phyloP scores from a whole-genome alignment of 129 eudicot genomes.

The Flaveria linearis region DNA sequence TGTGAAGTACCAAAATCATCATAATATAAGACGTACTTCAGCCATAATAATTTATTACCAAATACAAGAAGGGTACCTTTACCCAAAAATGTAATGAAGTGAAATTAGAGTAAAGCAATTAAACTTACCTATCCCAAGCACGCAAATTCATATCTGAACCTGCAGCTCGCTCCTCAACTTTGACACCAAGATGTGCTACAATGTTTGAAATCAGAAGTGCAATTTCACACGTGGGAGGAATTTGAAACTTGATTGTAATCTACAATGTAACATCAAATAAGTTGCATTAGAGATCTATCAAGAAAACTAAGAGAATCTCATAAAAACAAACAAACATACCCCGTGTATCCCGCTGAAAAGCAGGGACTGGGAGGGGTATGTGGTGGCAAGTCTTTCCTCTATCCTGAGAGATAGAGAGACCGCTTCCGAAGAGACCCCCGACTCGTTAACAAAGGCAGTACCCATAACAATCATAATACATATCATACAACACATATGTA shows the following conservation, averaged over 20 bases:
- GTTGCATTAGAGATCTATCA: background rate
- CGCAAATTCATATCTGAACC: slow-evolving; percentile 82
- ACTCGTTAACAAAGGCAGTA: too few species aligned
- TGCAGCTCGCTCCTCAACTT: slow-evolving; percentile 57
- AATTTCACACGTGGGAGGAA: slow-evolving; percentile 82
- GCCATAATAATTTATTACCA: background rate
- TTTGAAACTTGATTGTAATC: slow-evolving; percentile 87
- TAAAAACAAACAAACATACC: too few species aligned
- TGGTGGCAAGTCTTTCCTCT: too few species aligned
- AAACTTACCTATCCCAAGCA: slow-evolving; percentile 85
- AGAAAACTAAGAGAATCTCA: background rate
- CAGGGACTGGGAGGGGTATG: too few species aligned
- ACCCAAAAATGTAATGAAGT: background rate
- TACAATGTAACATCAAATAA: slow-evolving; percentile 37
- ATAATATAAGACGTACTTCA: background rate
- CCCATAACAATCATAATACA: too few species aligned
- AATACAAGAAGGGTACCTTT: background rate
- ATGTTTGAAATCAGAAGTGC: slow-evolving; percentile 69
- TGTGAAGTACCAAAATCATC: background rate
- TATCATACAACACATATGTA: too few species aligned
- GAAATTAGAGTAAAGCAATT: slow-evolving; percentile 4
- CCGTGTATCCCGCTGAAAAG: too few species aligned
- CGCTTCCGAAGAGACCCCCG: too few species aligned
- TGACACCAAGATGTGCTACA: slow-evolving; percentile 77
- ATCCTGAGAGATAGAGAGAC: too few species aligned